phyloP scores from a whole-genome alignment of 345 rosid species.

The Orychophragmus violaceus region DNA sequence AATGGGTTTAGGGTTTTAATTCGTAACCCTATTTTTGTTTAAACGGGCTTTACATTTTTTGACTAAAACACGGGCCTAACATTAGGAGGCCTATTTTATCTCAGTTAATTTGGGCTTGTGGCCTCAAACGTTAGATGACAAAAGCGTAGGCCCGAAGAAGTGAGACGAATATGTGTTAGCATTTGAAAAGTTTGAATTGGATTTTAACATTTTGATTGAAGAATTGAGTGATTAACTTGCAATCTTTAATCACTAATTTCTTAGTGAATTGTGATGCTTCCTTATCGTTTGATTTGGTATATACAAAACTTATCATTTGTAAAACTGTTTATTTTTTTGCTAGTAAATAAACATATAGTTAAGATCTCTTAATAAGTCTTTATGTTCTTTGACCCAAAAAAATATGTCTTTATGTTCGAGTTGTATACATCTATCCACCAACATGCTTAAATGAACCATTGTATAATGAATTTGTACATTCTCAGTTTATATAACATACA shows the following conservation, averaged over 20 bases:
- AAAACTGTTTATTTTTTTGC: background rate
- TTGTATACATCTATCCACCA: background rate
- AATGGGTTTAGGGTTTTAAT: slow-evolving; percentile 25
- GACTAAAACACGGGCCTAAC: background rate
- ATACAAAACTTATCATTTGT: background rate
- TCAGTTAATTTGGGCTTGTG: background rate
- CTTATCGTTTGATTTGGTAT: background rate
- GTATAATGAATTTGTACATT: no score
- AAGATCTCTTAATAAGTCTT: background rate
- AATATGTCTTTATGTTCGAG: background rate
- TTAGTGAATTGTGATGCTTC: background rate
- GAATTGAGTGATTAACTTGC: background rate
- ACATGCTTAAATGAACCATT: no score
- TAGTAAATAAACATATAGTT: background rate
- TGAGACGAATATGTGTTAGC: background rate
- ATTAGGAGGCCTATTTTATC: background rate
- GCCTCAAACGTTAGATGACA: background rate
- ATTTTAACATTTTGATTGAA: background rate
- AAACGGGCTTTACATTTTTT: no score
- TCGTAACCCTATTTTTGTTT: background rate
- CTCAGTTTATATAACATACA: no score
- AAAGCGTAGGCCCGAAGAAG: background rate
- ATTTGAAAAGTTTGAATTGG: background rate
- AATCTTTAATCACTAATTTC: background rate
- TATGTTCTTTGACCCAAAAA: no score